Conservation (phyloP, 805 yeast genomes). For the Candida rishiriensis region DNA sequence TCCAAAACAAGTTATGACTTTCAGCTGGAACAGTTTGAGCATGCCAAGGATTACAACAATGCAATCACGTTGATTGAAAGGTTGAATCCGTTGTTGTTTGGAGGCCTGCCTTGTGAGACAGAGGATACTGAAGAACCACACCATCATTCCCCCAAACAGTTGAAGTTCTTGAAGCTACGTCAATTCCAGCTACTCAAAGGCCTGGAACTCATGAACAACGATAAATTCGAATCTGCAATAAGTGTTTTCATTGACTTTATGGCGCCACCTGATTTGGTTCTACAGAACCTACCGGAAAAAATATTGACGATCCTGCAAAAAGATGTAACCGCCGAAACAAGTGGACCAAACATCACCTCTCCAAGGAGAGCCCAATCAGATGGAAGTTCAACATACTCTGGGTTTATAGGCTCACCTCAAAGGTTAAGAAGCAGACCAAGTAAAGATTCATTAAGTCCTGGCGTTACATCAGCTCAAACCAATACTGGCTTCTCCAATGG, state of each 20-base stretch:
- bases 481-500: constrained; percentile 11
- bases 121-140: constrained; percentile 2
- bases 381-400: not conserved
- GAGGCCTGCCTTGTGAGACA: constrained; percentile 1
- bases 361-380: not conserved
- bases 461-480: constrained; percentile 1
- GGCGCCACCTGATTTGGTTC: constrained; percentile 55
- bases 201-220: constrained; percentile 24
- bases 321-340: not conserved
- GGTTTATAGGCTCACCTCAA: not conserved
- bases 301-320: constrained; percentile 10
- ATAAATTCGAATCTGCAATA: constrained; percentile 35
- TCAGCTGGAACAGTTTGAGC: constrained; percentile 32
- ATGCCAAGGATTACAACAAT: constrained; percentile 31
- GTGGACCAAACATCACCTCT: not conserved
- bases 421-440: constrained; percentile 3
- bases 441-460: constrained; percentile 5
- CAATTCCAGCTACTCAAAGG: constrained; percentile 41
- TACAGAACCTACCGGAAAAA: constrained; percentile 39
- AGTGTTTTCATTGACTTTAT: constrained; percentile 45
- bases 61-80: constrained; percentile 40
- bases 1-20: constrained; percentile 24
- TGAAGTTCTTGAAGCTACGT: constrained; percentile 34
- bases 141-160: constrained; percentile 23
- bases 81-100: constrained; percentile 24